A percentile compares a stretch with the other conserved stretches of the same genome.
Conservation (phyloP, 805 yeast genomes). For the Schwanniomyces vanrijiae region DNA sequence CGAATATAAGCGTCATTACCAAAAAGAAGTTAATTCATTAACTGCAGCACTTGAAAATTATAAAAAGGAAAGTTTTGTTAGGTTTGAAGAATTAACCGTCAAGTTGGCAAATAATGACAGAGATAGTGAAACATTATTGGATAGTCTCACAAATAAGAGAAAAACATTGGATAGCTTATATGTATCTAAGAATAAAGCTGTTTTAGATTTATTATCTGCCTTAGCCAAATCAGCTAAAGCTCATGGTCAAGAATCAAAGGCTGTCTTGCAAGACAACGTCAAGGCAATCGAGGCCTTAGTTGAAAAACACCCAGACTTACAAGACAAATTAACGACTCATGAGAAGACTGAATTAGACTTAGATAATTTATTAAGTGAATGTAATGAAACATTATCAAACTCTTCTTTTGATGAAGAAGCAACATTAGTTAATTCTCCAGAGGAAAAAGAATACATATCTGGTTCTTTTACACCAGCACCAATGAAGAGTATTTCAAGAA, state of each 20-base stretch:
- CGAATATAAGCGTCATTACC: constrained; percentile 52
- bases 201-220: constrained; percentile 42
- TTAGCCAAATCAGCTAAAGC: constrained; percentile 45
- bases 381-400: constrained; percentile 29
- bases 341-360: constrained; percentile 31
- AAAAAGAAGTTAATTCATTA: constrained; percentile 40
- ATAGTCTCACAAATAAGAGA: constrained; percentile 47
- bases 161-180: constrained; percentile 51
- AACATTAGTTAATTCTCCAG: constrained; percentile 21
- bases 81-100: constrained; percentile 33
- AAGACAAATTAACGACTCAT: constrained; percentile 25
- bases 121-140: constrained; percentile 49
- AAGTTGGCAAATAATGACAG: constrained; percentile 46
- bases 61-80: constrained; percentile 33
- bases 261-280: constrained; percentile 46
- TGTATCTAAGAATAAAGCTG: constrained; percentile 44
- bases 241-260: constrained; percentile 50
- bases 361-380: constrained; percentile 32
- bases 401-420: constrained; percentile 35
- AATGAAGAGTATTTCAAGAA: constrained; percentile 10
- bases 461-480: background rate
- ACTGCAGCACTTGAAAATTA: constrained; percentile 35
- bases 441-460: constrained; percentile 4
- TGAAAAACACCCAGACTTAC: constrained; percentile 36
- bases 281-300: constrained; percentile 41